These are phyloP conservation scores for Mycena rosella DNA, from an alignment of 768 basidiomycete species.

Conservation along the genomic window DNA sequence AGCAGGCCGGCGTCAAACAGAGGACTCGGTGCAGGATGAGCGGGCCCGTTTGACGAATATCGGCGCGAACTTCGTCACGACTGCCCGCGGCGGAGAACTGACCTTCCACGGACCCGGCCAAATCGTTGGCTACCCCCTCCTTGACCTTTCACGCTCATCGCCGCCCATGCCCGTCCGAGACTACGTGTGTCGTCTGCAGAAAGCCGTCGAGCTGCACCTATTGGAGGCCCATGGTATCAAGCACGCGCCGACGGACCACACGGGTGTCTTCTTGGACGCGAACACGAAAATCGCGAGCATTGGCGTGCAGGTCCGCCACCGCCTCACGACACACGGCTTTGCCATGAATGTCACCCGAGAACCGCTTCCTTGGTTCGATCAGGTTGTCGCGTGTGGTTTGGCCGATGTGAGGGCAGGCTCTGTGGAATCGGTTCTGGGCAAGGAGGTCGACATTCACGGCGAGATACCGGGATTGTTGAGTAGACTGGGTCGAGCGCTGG, in stretches of 20 bases:
- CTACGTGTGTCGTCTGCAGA: conserved; percentile 90
- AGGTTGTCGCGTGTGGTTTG: conserved; percentile 92
- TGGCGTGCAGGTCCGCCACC: conserved; percentile 95
- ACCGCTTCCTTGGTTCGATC: conserved; percentile 87
- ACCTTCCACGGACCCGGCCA: conserved; percentile 99
- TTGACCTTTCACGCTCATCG: conserved; percentile 86
- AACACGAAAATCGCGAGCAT: conserved; percentile 93
- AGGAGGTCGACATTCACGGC: conserved; percentile 55
- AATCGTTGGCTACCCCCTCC: conserved; percentile 93
- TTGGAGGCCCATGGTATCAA: conserved; percentile 68
- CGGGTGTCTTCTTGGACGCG: conserved; percentile 90
- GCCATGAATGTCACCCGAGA: conserved; percentile 90
- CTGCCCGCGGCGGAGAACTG: conserved; percentile 90
- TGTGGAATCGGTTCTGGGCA: conserved; percentile 62
- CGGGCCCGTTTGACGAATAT: conserved; percentile 71
- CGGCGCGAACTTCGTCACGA: conserved; percentile 90
- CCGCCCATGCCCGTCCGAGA: conserved; percentile 80
- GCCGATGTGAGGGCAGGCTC: conserved; percentile 84
- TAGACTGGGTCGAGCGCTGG: conserved; percentile 62
- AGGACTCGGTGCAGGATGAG: conserved; percentile 70
- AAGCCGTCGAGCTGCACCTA: conserved; percentile 74
- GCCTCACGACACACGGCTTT: conserved; percentile 96
- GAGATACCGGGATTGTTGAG: conserved; percentile 66
- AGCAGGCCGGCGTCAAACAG: conserved; percentile 87
- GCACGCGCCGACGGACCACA: conserved; percentile 78